Conservation (phyloP, 495 filamentous ascomycete genomes). For the Friedmanniomyces simplex region DNA sequence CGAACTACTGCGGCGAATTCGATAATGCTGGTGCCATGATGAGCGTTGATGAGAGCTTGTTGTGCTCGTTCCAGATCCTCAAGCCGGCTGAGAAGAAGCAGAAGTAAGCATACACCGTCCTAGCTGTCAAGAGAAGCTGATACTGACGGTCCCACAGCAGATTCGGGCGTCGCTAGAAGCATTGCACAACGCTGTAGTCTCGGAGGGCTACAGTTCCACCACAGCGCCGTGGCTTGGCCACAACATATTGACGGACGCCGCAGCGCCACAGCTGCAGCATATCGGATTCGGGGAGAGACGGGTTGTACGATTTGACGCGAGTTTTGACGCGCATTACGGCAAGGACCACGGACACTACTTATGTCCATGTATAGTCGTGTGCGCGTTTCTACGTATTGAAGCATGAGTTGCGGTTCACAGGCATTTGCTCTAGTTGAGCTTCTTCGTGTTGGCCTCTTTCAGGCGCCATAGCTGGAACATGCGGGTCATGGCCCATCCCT, state of each 20-base stretch:
- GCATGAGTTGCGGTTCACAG: background rate
- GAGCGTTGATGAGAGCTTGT: slow-evolving; percentile 97
- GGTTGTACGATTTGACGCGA: background rate
- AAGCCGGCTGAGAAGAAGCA: slow-evolving; percentile 99
- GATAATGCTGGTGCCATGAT: slow-evolving; percentile 99
- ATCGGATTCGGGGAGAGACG: background rate
- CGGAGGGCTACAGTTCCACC: background rate
- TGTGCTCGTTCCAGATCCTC: slow-evolving; percentile 99
- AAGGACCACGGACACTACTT: background rate
- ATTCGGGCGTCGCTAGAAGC: slow-evolving; percentile 85
- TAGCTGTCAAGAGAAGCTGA: slow-evolving; percentile 30
- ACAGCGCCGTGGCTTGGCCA: background rate
- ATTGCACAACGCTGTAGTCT: background rate
- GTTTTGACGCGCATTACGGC: background rate
- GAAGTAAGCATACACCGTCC: slow-evolving; percentile 81
- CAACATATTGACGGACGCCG: background rate
- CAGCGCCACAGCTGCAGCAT: background rate
- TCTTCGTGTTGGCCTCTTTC: slow-evolving; percentile 3
- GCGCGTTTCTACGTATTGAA: background rate
- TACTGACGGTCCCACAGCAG: slow-evolving; percentile 78
- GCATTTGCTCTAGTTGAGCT: background rate
- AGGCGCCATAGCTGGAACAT: slow-evolving; percentile 24
- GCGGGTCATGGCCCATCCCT: slow-evolving; percentile 8
- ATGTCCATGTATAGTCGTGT: background rate
- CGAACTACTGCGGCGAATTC: slow-evolving; percentile 99